Conservation (phyloP, 495 filamentous ascomycete species). For the Neurospora hispaniola region DNA sequence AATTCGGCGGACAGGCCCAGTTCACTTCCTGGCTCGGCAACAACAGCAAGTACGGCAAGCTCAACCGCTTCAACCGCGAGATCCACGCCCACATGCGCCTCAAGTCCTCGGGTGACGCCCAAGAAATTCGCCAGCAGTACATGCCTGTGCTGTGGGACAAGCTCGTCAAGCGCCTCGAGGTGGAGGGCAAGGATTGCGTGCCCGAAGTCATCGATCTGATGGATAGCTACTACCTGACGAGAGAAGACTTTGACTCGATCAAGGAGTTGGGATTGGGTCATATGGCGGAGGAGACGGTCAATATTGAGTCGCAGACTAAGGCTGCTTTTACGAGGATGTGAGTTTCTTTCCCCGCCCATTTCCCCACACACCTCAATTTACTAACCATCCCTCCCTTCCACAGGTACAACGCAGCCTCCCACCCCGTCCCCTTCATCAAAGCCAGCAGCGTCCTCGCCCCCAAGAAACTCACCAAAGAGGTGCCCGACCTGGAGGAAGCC, state of each 20-base stretch:
- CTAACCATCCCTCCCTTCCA: constrained; percentile 10
- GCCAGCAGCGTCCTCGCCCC: constrained; percentile 61
- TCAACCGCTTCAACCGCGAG: constrained; percentile 79
- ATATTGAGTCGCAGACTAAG: constrained; percentile 77
- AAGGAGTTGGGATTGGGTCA: constrained; percentile 83
- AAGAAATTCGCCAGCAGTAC: constrained; percentile 92
- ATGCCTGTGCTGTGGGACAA: constrained; percentile 79
- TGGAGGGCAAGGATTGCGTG: constrained; percentile 64
- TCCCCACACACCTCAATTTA: neutral
- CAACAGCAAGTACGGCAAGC: constrained; percentile 83
- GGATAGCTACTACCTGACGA: constrained; percentile 96
- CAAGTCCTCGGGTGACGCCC: constrained; percentile 78
- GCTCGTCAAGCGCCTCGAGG: constrained; percentile 58
- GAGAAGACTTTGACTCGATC: constrained; percentile 88
- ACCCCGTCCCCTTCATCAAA: constrained; percentile 95
- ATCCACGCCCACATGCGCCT: constrained; percentile 97
- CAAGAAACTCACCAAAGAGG: constrained; percentile 61
- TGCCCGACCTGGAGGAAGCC: constrained; percentile 91
- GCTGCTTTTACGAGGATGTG: constrained; percentile 74
- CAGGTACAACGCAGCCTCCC: constrained; percentile 76
- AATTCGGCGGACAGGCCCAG: constrained; percentile 42
- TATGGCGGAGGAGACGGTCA: constrained; percentile 61
- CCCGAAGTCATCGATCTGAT: constrained; percentile 73
- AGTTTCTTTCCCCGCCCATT: constrained; percentile 23
- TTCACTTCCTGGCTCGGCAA: constrained; percentile 93